Evolutionary conservation across 2,329 filamentous ascomycete genomes (phyloP), one percentile per base, ranked within the genome.

Genomic region (Penicillium sp.): DNA sequence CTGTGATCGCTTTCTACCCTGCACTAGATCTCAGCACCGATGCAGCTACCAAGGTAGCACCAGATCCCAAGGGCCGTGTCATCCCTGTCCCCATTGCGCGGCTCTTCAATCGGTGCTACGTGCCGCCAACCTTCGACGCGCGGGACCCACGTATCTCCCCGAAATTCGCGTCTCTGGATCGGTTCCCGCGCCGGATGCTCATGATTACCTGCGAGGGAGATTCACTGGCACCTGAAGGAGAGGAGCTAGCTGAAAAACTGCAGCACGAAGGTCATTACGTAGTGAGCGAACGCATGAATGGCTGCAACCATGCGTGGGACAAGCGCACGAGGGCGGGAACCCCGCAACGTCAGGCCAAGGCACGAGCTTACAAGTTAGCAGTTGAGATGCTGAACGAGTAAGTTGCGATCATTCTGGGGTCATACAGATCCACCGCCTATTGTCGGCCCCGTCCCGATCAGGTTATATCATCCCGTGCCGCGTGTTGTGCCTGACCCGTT

Each of bases 221-320:
- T 47, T 62, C 47, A 4, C 59, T 70, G 1, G 67, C 68, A 6
- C 47, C 16, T 2, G 69, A 72, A 48, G 68, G 58, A 8, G 68
- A 70, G 51, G 57, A 55, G 28, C 45, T 72, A 26, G 68, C 66
- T 2, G 50, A 49, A n/a, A 64, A 58, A 41, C 56, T 70, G 29
- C 34, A 58, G 23, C 44, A 55, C 16, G 46, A 53, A 18, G 66
- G 57, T 1, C 51, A 57, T 31, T 49, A 66, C 54, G 65, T 70
- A 49, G 56, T 67, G 42, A 51, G 44, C 26, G 66, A 74, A 56
- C 66, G 67, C 38, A 66, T 73, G 63, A 57, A 67, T 36, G 65
- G 62, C 4, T 71, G 70, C 47, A 61, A 60, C 33, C 74, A 77
- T 57, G 73, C 48, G n/a, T 76, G 68, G 62, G 72, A 76, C 49